These are phyloP conservation scores for Glycine latifolia DNA, from an alignment of 306 rosid species.

Conservation along the genomic window DNA sequence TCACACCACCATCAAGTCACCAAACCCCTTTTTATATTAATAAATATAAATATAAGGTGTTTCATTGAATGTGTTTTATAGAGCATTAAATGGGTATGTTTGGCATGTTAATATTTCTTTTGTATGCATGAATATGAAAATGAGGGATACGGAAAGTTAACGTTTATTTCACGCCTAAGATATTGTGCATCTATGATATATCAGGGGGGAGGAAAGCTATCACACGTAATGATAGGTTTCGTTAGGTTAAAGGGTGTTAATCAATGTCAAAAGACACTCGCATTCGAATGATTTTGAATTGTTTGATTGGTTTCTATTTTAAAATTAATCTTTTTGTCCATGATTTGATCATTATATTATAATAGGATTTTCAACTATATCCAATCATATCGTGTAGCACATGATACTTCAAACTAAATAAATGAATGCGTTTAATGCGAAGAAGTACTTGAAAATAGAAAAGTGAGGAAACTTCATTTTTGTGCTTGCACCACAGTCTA, in stretches of 20 bases:
- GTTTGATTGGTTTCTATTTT: slow-evolving; percentile 16
- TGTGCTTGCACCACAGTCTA: slow-evolving; percentile 37
- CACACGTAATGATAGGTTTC: slow-evolving; percentile 38
- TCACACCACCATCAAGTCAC: slow-evolving; percentile 46
- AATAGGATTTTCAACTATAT: slow-evolving; percentile 13
- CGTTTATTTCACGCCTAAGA: slow-evolving; percentile 49
- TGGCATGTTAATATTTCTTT: slow-evolving; percentile 3
- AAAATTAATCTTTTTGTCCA: background rate
- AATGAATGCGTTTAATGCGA: background rate
- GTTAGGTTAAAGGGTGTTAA: slow-evolving; percentile 40
- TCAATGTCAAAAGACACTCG: slow-evolving; percentile 33
- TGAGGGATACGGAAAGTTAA: background rate
- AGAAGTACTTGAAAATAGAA: background rate
- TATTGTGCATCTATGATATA: slow-evolving; percentile 17
- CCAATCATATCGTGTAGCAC: slow-evolving; percentile 23
- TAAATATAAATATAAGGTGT: background rate
- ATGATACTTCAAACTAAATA: background rate
- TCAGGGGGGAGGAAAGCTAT: slow-evolving; percentile 4
- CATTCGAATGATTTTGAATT: slow-evolving; percentile 14
- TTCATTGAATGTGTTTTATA: background rate
- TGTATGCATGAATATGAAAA: background rate
- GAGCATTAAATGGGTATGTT: background rate
- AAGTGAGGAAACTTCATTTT: slow-evolving; percentile 8
- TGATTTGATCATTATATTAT: background rate
- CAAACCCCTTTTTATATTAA: slow-evolving; percentile 10